Evolutionary conservation across 139 green algal genomes (phyloP).

Genomic region (Raphidocelis subcapitata): DNA sequence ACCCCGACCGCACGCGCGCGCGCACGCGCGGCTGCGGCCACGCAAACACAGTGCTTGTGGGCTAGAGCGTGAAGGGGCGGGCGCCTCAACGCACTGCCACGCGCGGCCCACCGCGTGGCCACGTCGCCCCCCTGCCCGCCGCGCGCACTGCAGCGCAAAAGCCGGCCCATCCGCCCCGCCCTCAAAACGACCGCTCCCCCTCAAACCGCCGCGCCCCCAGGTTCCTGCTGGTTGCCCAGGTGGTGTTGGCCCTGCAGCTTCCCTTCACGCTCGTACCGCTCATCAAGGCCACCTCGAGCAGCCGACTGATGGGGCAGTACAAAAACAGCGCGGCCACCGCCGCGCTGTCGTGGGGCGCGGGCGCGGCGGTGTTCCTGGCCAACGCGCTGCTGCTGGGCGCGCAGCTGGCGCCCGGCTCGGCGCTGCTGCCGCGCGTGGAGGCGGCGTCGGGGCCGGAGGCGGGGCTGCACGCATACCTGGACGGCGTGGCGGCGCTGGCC

Average conservation of each 20-base stretch:
- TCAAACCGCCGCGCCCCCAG: conserved; percentile 11
- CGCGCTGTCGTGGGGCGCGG: conserved; percentile 35
- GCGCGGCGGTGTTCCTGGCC: conserved; percentile 49
- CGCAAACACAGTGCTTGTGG: background rate
- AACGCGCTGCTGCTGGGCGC: conserved; percentile 51
- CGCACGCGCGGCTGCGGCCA: background rate
- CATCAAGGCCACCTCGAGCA: conserved; percentile 57
- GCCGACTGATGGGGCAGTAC: conserved; percentile 47
- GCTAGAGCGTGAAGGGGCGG: too few species aligned
- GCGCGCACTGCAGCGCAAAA: too few species aligned
- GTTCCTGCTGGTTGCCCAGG: conserved; percentile 60
- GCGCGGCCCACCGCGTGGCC: too few species aligned
- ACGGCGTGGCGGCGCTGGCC: conserved; percentile 18
- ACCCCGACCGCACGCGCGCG: background rate
- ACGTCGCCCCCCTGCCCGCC: too few species aligned
- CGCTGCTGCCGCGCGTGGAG: conserved; percentile 32
- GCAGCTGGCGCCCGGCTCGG: conserved; percentile 34
- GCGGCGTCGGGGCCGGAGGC: background rate
- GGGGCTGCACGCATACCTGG: conserved; percentile 19
- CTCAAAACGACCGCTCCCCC: too few species aligned
- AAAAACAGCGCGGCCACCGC: conserved; percentile 32
- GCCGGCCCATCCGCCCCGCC: too few species aligned
- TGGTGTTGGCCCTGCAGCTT: conserved; percentile 61
- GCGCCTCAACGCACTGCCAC: too few species aligned
- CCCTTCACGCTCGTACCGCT: conserved; percentile 61